Evolutionary conservation across 148 eudicot species (phyloP).

Genomic region (Amaranthus palmeri): DNA sequence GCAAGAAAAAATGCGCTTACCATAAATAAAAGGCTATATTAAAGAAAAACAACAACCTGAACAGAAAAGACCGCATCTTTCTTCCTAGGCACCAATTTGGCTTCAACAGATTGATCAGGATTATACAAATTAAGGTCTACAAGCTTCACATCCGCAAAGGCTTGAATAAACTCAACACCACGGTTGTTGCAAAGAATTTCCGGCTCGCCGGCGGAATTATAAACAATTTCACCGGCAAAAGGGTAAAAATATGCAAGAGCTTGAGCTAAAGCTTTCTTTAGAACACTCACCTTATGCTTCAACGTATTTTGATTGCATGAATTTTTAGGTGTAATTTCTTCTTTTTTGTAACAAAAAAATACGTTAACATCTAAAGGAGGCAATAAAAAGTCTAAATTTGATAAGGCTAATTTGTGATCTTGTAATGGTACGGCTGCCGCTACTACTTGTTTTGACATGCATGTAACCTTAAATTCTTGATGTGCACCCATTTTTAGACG

Average conservation of each 20-base stretch:
- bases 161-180: constrained; percentile 61
- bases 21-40: neutral
- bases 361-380: constrained; percentile 50
- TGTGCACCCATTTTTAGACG: constrained; percentile 22
- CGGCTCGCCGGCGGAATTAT: constrained; percentile 52
- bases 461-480: constrained; percentile 23
- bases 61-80: constrained; percentile 48
- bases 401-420: constrained; percentile 42
- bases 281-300: constrained; percentile 18
- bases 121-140: constrained; percentile 42
- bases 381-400: constrained; percentile 53
- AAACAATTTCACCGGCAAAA: constrained; percentile 52
- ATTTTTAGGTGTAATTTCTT: neutral
- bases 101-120: constrained; percentile 48
- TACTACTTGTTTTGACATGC: constrained; percentile 23
- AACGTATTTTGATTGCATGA: neutral
- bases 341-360: constrained; percentile 49
- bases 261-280: constrained; percentile 47
- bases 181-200: constrained; percentile 69
- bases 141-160: constrained; percentile 41
- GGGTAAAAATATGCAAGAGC: constrained; percentile 39
- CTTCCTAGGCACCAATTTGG: constrained; percentile 54
- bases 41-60: constrained; percentile 37
- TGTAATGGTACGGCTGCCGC: constrained; percentile 40
- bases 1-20: neutral